Conservation (phyloP, 306 rosid genomes). For the Lathyrus tuberosus region DNA sequence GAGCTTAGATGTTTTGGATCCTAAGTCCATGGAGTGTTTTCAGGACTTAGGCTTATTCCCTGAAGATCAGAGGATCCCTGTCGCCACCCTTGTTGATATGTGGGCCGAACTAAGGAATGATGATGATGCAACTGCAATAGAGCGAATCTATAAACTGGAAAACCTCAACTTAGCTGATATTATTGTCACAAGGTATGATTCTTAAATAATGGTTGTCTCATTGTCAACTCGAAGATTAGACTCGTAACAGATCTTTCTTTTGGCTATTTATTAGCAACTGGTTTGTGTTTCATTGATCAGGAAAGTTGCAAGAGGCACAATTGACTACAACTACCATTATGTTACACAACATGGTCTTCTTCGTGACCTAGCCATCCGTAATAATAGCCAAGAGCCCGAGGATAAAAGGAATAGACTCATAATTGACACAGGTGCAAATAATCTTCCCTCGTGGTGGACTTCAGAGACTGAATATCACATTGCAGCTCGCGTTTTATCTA, state of each 20-base stretch:
- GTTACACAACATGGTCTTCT: slow-evolving; percentile 60
- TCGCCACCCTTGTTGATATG: slow-evolving; percentile 62
- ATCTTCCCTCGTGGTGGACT: slow-evolving; percentile 64
- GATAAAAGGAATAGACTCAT: slow-evolving; percentile 51
- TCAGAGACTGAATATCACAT: slow-evolving; percentile 36
- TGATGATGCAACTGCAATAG: slow-evolving; percentile 45
- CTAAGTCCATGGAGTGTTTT: slow-evolving; percentile 53
- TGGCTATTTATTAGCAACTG: background rate
- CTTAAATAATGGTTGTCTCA: no score
- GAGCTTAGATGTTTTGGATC: slow-evolving; percentile 46
- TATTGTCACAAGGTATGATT: slow-evolving; percentile 56
- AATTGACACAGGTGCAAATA: slow-evolving; percentile 48
- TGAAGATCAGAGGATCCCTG: slow-evolving; percentile 66
- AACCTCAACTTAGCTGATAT: slow-evolving; percentile 44
- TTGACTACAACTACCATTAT: slow-evolving; percentile 53
- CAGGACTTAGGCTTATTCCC: slow-evolving; percentile 71
- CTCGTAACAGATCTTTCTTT: background rate
- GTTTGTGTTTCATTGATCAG: slow-evolving; percentile 40
- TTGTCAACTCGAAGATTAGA: no score
- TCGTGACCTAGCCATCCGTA: slow-evolving; percentile 61
- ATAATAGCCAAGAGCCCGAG: slow-evolving; percentile 37
- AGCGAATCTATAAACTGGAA: slow-evolving; percentile 43
- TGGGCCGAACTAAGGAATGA: slow-evolving; percentile 54
- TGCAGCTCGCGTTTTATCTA: slow-evolving; percentile 54
- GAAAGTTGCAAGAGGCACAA: slow-evolving; percentile 35